Conservation (phyloP, 768 basidiomycete species). For the Auricularia sp. region DNA sequence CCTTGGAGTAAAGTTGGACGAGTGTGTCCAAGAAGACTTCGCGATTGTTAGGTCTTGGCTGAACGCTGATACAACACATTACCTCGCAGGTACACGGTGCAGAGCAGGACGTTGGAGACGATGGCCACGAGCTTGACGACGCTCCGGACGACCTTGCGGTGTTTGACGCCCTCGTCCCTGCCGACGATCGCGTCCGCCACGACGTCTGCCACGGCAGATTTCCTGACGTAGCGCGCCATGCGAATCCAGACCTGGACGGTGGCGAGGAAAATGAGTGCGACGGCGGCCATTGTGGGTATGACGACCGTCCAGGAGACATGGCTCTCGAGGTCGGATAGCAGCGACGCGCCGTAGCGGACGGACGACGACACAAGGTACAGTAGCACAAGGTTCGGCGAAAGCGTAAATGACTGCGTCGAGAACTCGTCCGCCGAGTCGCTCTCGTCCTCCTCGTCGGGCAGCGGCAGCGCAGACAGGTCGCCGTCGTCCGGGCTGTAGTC, state of each 20-base stretch:
- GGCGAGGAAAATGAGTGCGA: conserved; percentile 49
- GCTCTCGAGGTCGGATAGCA: conserved; percentile 38
- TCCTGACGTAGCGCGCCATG: conserved; percentile 60
- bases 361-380: conserved; percentile 61
- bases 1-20: conserved; percentile 11
- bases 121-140: conserved; percentile 36
- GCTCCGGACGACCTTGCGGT: conserved; percentile 33
- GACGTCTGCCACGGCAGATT: conserved; percentile 56
- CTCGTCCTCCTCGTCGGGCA: conserved; percentile 33
- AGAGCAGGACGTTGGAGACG: conserved; percentile 38
- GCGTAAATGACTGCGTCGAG: conserved; percentile 31
- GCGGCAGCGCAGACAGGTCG: conserved; percentile 22
- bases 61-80: too few species aligned
- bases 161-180: conserved; percentile 39
- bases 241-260: conserved; percentile 67
- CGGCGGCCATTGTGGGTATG: conserved; percentile 39
- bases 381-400: conserved; percentile 48
- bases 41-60: conserved; percentile 26
- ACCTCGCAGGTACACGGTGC: conserved; percentile 59
- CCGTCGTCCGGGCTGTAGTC: conserved; percentile 13
- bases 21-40: conserved; percentile 20
- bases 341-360: conserved; percentile 60
- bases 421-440: conserved; percentile 29
- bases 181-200: conserved; percentile 51
- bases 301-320: conserved; percentile 36